phyloP scores from a whole-genome alignment of 306 rosid species.

The Fragaria nilgerrensis region DNA sequence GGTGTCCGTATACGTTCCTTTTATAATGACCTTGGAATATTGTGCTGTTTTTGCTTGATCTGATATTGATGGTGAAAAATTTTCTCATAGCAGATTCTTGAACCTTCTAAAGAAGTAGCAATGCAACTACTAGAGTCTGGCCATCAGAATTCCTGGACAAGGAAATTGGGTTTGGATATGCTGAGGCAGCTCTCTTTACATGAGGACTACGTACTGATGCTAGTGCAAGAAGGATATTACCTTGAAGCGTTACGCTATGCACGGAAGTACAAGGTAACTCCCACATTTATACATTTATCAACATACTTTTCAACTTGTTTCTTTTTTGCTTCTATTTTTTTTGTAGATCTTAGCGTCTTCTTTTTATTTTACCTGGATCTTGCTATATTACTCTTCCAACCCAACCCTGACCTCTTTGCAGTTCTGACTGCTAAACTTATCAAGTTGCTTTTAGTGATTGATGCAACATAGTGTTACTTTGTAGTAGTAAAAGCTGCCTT shows the following conservation, averaged over 20 bases:
- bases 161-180: constrained; percentile 96
- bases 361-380: neutral
- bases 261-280: constrained; percentile 70
- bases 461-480: neutral
- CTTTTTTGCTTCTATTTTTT: neutral
- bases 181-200: constrained; percentile 88
- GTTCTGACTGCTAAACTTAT: neutral
- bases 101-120: constrained; percentile 95
- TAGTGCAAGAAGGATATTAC: constrained; percentile 89
- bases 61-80: constrained; percentile 22
- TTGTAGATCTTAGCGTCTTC: neutral
- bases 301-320: neutral
- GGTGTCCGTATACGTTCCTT: constrained; percentile 42
- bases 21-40: neutral
- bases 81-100: constrained; percentile 61
- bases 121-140: constrained; percentile 90
- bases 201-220: constrained; percentile 74
- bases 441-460: neutral
- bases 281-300: neutral
- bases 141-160: constrained; percentile 58
- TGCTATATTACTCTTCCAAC: neutral
- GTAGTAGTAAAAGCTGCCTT: neutral
- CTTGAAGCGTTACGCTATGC: constrained; percentile 88
- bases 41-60: constrained; percentile 21
- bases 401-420: neutral